Evolutionary conservation across 106 monocot species (phyloP).

Genomic region (Allium cepa): DNA sequence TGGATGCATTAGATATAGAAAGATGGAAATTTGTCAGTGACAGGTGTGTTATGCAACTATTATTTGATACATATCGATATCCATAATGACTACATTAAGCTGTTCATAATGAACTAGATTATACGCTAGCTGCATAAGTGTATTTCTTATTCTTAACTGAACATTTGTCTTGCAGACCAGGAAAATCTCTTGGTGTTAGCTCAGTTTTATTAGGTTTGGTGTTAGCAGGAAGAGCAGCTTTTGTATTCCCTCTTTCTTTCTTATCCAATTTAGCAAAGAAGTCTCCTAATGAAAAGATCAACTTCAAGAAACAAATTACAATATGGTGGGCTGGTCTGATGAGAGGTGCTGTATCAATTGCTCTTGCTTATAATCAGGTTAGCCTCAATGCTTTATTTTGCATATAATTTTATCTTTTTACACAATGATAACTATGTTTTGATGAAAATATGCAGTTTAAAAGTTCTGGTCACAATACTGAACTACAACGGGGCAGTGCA

Average conservation of each 20-base stretch:
- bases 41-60: conserved; percentile 39
- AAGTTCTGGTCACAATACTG: conserved; percentile 60
- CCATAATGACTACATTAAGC: too few species aligned
- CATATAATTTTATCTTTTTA: too few species aligned
- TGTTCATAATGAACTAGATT: too few species aligned
- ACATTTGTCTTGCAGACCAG: conserved; percentile 43
- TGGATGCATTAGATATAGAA: conserved; percentile 99
- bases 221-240: conserved; percentile 83
- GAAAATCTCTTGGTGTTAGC: conserved; percentile 81
- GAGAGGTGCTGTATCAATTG: conserved; percentile 99
- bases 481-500: conserved; percentile 69
- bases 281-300: conserved; percentile 46
- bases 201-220: conserved; percentile 67
- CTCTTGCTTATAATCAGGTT: conserved; percentile 99
- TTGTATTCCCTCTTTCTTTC: conserved; percentile 95
- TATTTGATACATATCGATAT: too few species aligned
- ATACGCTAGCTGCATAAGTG: too few species aligned
- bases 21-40: conserved; percentile 83
- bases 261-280: conserved; percentile 79
- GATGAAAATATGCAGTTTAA: conserved; percentile 52
- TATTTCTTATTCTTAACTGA: too few species aligned
- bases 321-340: conserved; percentile 99
- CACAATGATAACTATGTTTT: too few species aligned
- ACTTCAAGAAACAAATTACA: conserved; percentile 67
- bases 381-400: background rate